Evolutionary conservation across 225 moss, liverwort and hornwort species (phyloP).

Genomic region (Sphagnum contortum): DNA sequence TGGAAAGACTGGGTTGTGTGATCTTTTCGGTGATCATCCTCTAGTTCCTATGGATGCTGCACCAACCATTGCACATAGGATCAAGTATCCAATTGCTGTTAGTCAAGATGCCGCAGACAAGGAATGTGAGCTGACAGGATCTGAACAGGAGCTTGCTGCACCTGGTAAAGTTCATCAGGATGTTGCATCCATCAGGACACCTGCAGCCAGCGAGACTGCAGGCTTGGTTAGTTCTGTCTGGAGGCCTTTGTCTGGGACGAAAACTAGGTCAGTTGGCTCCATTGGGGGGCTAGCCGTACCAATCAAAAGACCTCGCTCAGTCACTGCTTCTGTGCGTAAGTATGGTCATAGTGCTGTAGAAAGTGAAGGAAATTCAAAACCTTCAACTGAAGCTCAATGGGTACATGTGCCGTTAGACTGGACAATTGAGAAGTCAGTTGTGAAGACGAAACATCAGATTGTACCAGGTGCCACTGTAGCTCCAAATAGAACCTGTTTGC

Average conservation of each 20-base stretch:
- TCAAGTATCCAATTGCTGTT: constrained; percentile 9
- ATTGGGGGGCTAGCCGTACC: constrained; percentile 50
- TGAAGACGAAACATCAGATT: constrained; percentile 10
- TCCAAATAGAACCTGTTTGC: no score
- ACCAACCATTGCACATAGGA: constrained; percentile 17
- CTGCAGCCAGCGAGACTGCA: constrained; percentile 46
- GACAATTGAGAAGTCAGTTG: constrained; percentile 58
- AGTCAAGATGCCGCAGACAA: constrained; percentile 16
- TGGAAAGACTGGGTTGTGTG: no score
- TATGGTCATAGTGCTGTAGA: constrained; percentile 15
- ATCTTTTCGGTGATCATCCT: no score
- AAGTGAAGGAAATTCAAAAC: constrained; percentile 13
- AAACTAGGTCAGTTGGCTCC: constrained; percentile 56
- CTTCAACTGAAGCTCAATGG: constrained; percentile 32
- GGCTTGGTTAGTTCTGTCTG: constrained; percentile 50
- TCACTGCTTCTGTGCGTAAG: constrained; percentile 22
- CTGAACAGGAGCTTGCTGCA: constrained; percentile 13
- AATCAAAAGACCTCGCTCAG: constrained; percentile 46
- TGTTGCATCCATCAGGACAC: constrained; percentile 30
- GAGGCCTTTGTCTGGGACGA: constrained; percentile 54
- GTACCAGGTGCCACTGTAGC: no score
- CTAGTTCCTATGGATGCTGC: constrained; percentile 2
- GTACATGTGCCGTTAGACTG: constrained; percentile 59
- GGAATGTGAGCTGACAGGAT: constrained; percentile 12
- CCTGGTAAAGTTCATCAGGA: constrained; percentile 1